phyloP scores from a whole-genome alignment of 1,284 basidiomycete genomes.

The Testicularia cyperi region DNA sequence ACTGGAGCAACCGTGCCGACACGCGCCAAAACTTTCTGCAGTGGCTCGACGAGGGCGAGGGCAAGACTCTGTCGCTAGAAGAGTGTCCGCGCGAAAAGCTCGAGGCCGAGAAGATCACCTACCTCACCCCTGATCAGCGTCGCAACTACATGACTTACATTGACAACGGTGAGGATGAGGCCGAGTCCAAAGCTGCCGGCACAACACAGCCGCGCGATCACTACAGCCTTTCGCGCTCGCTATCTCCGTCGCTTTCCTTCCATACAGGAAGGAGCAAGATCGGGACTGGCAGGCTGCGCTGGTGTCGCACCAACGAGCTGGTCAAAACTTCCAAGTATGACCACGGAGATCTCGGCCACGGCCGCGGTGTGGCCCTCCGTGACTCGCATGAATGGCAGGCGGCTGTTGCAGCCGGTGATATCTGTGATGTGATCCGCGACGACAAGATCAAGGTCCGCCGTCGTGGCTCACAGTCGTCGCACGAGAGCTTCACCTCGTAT shows the following conservation, averaged over 20 bases:
- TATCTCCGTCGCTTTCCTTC: background rate
- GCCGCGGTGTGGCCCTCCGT: conserved; percentile 46
- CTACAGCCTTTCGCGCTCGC: background rate
- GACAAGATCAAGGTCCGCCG: conserved; percentile 40
- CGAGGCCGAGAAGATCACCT: conserved; percentile 66
- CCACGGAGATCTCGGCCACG: conserved; percentile 45
- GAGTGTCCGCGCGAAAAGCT: conserved; percentile 71
- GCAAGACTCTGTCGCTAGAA: conserved; percentile 68
- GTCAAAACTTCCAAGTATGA: conserved; percentile 60
- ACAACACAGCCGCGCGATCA: too few relatives aligned
- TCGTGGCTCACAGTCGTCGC: conserved; percentile 8
- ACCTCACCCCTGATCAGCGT: conserved; percentile 66
- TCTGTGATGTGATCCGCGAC: conserved; percentile 25
- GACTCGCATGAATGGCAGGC: conserved; percentile 29
- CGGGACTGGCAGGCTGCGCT: conserved; percentile 66
- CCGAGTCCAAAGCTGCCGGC: too few relatives aligned
- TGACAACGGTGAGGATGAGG: conserved; percentile 52
- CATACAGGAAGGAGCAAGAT: background rate
- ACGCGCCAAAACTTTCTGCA: conserved; percentile 41
- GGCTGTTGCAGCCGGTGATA: conserved; percentile 15
- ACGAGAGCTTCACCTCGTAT: conserved; percentile 15
- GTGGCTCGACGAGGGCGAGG: conserved; percentile 73
- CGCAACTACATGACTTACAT: conserved; percentile 71
- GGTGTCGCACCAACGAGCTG: conserved; percentile 69
- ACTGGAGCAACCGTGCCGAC: conserved; percentile 30